phyloP scores from a whole-genome alignment of 2,329 filamentous ascomycete genomes.

The Colletotrichum orchidophilum region DNA sequence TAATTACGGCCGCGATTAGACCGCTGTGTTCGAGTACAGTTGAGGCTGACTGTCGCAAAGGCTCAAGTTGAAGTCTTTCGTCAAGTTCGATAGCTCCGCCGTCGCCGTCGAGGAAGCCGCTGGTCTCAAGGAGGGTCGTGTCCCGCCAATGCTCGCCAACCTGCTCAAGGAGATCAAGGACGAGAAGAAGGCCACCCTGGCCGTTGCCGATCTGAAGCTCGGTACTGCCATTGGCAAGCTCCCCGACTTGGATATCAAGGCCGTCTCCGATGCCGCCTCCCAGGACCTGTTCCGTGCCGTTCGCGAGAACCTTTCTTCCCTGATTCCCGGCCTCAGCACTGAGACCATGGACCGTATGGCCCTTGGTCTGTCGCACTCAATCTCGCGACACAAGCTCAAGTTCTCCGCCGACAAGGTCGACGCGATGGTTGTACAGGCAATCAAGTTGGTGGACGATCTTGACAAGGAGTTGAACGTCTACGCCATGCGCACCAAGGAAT shows the following conservation, averaged over 20 bases:
- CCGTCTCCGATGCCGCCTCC: constrained; percentile 81
- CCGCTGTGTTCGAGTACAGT: background rate
- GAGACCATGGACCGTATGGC: constrained; percentile 94
- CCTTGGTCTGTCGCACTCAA: constrained; percentile 94
- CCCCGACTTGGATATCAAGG: constrained; percentile 84
- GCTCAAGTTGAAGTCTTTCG: constrained; percentile 95
- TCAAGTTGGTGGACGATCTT: constrained; percentile 91
- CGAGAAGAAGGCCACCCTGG: constrained; percentile 96
- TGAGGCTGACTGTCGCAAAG: constrained; percentile 51
- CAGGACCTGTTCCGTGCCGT: constrained; percentile 94
- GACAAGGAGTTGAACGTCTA: constrained; percentile 99
- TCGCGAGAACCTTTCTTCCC: constrained; percentile 86
- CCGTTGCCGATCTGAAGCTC: constrained; percentile 92
- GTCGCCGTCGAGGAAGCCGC: constrained; percentile 91
- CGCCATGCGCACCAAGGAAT: constrained; percentile 99
- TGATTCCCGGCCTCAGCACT: constrained; percentile 88
- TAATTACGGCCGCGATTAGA: background rate
- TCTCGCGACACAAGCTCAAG: constrained; percentile 97
- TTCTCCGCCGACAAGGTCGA: constrained; percentile 99
- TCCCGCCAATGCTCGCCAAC: constrained; percentile 83
- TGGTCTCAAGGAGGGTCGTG: constrained; percentile 86
- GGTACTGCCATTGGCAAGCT: constrained; percentile 93
- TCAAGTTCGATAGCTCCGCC: constrained; percentile 95
- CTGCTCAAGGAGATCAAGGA: constrained; percentile 92
- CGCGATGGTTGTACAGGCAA: constrained; percentile 98